Evolutionary conservation across 768 basidiomycete genomes (phyloP).

Genomic region (Tricholoma sp.): DNA sequence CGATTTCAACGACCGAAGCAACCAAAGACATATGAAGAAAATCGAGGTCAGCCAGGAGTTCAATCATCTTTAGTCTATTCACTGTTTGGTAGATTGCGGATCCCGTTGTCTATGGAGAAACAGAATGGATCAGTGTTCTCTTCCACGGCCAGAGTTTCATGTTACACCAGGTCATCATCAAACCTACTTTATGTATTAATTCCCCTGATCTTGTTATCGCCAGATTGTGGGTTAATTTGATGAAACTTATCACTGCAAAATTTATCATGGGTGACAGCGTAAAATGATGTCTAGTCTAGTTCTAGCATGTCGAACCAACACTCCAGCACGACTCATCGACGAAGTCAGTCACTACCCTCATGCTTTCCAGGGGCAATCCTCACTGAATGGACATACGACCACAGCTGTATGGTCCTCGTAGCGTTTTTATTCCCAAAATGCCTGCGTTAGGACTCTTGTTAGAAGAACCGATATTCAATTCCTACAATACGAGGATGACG

Average conservation of each 20-base stretch:
- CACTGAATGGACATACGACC: neutral
- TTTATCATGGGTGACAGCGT: constrained; percentile 49
- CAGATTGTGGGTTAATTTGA: constrained; percentile 42
- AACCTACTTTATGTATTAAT: neutral
- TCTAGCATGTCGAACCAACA: constrained; percentile 69
- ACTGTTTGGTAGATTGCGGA: constrained; percentile 55
- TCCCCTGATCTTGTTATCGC: neutral
- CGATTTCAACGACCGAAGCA: constrained; percentile 78
- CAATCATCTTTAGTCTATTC: neutral
- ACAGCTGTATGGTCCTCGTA: constrained; percentile 72
- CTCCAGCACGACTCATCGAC: constrained; percentile 70
- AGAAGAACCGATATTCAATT: constrained; percentile 79
- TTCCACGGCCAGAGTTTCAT: constrained; percentile 99
- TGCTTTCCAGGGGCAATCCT: neutral
- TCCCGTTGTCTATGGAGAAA: constrained; percentile 85
- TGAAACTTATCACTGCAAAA: constrained; percentile 7
- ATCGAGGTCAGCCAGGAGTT: constrained; percentile 53
- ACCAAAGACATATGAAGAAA: constrained; percentile 82
- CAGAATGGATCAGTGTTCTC: constrained; percentile 91
- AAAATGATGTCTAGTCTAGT: constrained; percentile 94
- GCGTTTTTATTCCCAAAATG: constrained; percentile 89
- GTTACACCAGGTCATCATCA: constrained; percentile 85
- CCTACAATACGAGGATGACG: constrained; percentile 62
- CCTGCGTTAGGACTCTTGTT: constrained; percentile 91
- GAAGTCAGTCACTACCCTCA: constrained; percentile 39